Evolutionary conservation across 2,329 filamentous ascomycete genomes (phyloP), one percentile per base, ranked within the genome.

Genomic region (Byssochlamys sp.): DNA sequence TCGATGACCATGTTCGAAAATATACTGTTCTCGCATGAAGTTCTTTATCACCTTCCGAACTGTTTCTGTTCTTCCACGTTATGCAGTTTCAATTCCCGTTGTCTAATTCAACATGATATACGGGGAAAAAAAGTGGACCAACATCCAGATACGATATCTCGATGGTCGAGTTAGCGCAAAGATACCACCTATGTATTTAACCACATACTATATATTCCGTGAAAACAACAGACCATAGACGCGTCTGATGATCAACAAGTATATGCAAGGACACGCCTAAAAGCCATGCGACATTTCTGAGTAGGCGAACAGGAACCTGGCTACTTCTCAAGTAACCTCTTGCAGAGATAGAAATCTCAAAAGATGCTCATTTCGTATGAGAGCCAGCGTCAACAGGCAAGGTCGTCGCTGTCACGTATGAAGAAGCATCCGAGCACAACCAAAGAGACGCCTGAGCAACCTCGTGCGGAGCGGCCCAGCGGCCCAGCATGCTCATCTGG

Each of bases 1-100:
- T 74, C 57, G 67, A 72, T 51, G 62, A 61, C 2, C 67, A 72
- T 63, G 66, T 73, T 4, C 58, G 60, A 54, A 62, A 62, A 61
- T 60, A 69, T 58, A 58, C 66, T 61, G 54, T 54, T 1, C 53
- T 59, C 19, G 53, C 27, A 5, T 12, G 12, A 50, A 19, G 4
- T n/a, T 9, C 1, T 19, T 19, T 19, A 19, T 19, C 19, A 19
- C 19, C 19, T 19, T 19, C 19, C 19, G 19, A 19, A 19, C 19
- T 19, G 14, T 14, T 45, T 45, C 39, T n/a, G 5, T 7, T 45
- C 19, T 39, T 39, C 9, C 19, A 9, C 39, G 9, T 39, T 39
- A 4, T 19, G 19, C n/a, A 45, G 14, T 19, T 5, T 7, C n/a
- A 45, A 24, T 19, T 9, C 39, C n/a, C 7, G n/a, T 45, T 45